Evolutionary conservation across 768 basidiomycete species (phyloP).

Genomic region (Hortiboletus flavorubellus): DNA sequence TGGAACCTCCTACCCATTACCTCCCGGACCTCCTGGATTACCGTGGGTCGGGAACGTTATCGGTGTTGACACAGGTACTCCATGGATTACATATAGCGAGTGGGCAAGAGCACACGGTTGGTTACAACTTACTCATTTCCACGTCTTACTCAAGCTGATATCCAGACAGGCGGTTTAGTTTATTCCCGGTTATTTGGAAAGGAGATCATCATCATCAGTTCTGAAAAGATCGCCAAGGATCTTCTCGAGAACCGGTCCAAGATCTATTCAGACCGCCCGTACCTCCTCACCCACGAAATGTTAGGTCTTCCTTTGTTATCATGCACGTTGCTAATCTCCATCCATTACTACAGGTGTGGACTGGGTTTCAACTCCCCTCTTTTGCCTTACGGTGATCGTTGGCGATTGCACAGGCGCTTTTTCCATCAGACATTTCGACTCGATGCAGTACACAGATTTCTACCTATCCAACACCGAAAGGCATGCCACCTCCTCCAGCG

Average conservation of each 20-base stretch:
- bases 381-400: conserved; percentile 21
- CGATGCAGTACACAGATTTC: conserved; percentile 18
- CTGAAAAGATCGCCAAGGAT: conserved; percentile 6
- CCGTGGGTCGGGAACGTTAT: conserved; percentile 9
- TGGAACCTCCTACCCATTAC: not conserved
- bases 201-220: conserved; percentile 11
- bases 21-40: conserved; percentile 6
- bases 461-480: conserved; percentile 26
- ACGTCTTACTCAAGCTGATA: no score
- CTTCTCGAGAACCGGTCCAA: conserved; percentile 6
- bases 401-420: conserved; percentile 24
- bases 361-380: conserved; percentile 15
- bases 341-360: conserved; percentile 2
- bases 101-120: conserved; percentile 9
- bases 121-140: not conserved
- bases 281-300: conserved; percentile 1
- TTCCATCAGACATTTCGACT: conserved; percentile 17
- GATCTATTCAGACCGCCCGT: conserved; percentile 12
- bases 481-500: conserved; percentile 30
- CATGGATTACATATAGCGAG: conserved; percentile 8
- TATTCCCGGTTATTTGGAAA: conserved; percentile 2
- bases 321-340: not conserved
- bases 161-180: conserved; percentile 3
- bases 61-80: not conserved
- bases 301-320: not conserved